Evolutionary conservation across 257 asterid species (phyloP), one percentile per base, ranked within the genome.

Genomic region (Capsicum baccatum): DNA sequence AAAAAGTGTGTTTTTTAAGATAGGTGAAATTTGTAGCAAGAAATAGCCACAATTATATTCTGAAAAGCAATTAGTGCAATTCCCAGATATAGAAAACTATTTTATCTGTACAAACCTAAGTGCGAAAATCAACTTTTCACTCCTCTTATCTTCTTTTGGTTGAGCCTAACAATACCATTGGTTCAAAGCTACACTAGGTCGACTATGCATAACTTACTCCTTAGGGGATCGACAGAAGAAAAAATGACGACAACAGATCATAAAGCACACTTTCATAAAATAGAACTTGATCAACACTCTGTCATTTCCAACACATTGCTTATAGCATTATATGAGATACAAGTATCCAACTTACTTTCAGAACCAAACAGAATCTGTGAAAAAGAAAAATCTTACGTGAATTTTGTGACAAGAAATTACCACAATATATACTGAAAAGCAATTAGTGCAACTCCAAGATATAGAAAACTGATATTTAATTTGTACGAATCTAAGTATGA

Each of bases 121-220:
- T 8, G 54, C 4, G 5, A 57, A 62, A 50, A 57, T 42, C 60
- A 21, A 73, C 63, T 68, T 68, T 44, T 42, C 16, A 17, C 14
- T 17, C 55, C 54, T 42, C 54, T 42, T 42, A 42, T 6, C 79
- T 69, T 69, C 79, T 26, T 74, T 50, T 21, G 81, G 42, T 44
- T 33, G 21, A 71, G 47, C 39, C 56, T 47, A 52, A 8, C 35
- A 6, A 47, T n/a, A 71, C 39, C 80, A 71, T n/a, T 71, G 59
- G 80, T 47, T 47, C 58, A 71, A 71, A 71, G 16, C n/a, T 47
- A 39, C 80, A 71, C 17, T 37, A 4, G 16, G 57, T 47, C 58
- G 60, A 71, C 58, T 71, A n/a, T 44, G 79, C n/a, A 62, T 26
- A 57, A 71, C 80, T 50, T 71, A 21, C 80, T 47, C 39, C 80